A percentile compares a stretch with the other conserved stretches of the same genome.
These are phyloP conservation scores for Sphagnum tenellum DNA, from an alignment of 225 moss, liverwort and hornwort genomes.

Conservation along the genomic window DNA sequence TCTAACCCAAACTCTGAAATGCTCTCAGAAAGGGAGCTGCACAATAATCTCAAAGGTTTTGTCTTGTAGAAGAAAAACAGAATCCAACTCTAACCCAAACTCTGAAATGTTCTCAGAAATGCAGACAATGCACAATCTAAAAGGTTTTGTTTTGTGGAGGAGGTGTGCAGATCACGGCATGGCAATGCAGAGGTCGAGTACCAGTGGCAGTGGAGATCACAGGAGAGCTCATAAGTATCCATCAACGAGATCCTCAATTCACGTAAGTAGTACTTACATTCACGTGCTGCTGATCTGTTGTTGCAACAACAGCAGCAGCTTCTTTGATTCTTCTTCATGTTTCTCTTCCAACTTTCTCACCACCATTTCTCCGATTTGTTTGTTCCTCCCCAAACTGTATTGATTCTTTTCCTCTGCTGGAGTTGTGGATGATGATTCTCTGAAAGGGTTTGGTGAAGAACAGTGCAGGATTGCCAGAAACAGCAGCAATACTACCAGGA, in stretches of 20 bases:
- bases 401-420: not conserved
- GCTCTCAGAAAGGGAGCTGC: too few species aligned
- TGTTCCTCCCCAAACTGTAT: not conserved
- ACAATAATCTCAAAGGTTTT: too few species aligned
- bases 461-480: conserved; percentile 40
- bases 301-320: too few species aligned
- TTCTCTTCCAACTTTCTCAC: too few species aligned
- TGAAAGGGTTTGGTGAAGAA: not conserved
- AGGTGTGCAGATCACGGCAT: conserved; percentile 55
- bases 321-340: too few species aligned
- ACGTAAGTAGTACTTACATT: conserved; percentile 34
- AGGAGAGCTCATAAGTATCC: conserved; percentile 60
- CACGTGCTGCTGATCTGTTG: not conserved
- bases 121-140: too few species aligned
- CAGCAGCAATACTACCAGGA: conserved; percentile 38
- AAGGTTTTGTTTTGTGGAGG: conserved; percentile 1
- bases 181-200: conserved; percentile 79
- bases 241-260: conserved; percentile 54
- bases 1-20: too few species aligned
- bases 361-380: too few species aligned
- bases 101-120: too few species aligned
- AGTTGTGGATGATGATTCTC: not conserved
- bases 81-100: too few species aligned
- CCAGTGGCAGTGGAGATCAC: conserved; percentile 86
- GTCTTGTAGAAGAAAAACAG: too few species aligned